These are phyloP conservation scores for Carex littledalei DNA, from an alignment of 176 grass and related monocot genomes.

Conservation along the genomic window DNA sequence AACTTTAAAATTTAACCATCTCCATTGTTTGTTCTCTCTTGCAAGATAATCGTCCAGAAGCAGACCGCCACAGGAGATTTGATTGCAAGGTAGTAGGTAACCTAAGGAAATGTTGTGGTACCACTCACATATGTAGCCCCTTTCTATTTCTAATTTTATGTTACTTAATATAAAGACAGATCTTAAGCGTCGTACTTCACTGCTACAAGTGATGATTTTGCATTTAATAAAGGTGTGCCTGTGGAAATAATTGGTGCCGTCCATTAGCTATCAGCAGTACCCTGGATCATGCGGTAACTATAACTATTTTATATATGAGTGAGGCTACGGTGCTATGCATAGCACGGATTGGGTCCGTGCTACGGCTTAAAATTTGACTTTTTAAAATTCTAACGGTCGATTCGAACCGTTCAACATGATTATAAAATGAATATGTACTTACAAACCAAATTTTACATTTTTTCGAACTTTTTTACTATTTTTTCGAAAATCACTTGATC, in stretches of 20 bases:
- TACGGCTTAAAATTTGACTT: too few relatives aligned
- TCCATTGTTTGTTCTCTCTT: neutral
- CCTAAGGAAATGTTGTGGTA: neutral
- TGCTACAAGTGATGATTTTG: neutral
- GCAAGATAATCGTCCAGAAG: neutral
- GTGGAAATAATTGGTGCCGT: neutral
- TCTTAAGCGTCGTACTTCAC: neutral
- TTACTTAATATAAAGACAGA: neutral
- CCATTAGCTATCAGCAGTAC: neutral
- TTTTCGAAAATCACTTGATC: too few relatives aligned
- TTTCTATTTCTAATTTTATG: neutral
- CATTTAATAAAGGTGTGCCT: neutral
- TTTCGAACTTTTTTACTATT: too few relatives aligned
- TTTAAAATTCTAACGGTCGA: too few relatives aligned
- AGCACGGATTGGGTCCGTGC: too few relatives aligned
- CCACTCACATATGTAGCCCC: neutral
- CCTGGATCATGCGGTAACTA: too few relatives aligned
- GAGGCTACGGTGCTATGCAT: too few relatives aligned
- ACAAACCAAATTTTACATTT: too few relatives aligned
- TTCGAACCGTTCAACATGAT: too few relatives aligned
- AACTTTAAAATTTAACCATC: neutral
- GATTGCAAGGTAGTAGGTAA: neutral
- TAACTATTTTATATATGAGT: neutral
- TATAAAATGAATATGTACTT: too few relatives aligned
- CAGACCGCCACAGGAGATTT: neutral